Percentiles rank a stretch among this genome's conserved stretches.
Conservation (phyloP, 192 early-diverging fungal species). For the Backusella sp. region DNA sequence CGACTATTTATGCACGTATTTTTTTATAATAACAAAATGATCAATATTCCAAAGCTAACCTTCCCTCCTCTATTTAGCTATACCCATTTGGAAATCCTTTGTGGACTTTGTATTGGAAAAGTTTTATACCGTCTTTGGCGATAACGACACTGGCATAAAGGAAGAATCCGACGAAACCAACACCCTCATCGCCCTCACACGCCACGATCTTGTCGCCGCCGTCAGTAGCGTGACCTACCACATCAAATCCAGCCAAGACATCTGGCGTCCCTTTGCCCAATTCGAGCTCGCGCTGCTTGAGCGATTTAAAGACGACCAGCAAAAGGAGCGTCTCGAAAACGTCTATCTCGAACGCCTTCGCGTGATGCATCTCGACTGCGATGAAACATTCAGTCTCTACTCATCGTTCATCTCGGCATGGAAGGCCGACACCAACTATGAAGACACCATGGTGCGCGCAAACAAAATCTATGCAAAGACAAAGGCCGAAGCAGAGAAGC, state of each 20-base stretch:
- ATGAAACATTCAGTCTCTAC: slow-evolving; percentile 59
- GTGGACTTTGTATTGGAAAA: slow-evolving; percentile 53
- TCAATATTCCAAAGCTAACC: not conserved
- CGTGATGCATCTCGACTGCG: slow-evolving; percentile 50
- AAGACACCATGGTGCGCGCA: slow-evolving; percentile 46
- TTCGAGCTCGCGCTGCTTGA: slow-evolving; percentile 58
- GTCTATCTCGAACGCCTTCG: slow-evolving; percentile 42
- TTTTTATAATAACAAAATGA: not conserved
- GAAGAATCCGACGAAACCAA: slow-evolving; percentile 25
- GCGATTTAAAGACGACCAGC: slow-evolving; percentile 2
- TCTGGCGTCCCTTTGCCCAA: slow-evolving; percentile 60
- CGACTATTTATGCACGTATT: slow-evolving; percentile 70
- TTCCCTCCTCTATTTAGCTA: slow-evolving; percentile 42
- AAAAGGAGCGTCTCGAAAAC: slow-evolving; percentile 28
- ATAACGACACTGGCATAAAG: slow-evolving; percentile 24
- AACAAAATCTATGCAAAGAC: slow-evolving; percentile 46
- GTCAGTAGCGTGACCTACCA: slow-evolving; percentile 50
- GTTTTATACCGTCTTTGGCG: slow-evolving; percentile 31
- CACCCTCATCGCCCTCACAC: slow-evolving; percentile 38
- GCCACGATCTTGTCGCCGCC: slow-evolving; percentile 44
- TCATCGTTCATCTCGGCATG: slow-evolving; percentile 62
- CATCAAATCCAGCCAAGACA: slow-evolving; percentile 56
- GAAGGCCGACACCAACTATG: slow-evolving; percentile 50
- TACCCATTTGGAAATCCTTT: slow-evolving; percentile 65
- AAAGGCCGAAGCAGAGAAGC: slow-evolving; percentile 35